Evolutionary conservation across 1,284 basidiomycete species (phyloP), one percentile per base, ranked within the genome.

Genomic region (Ustilago xerochloae): DNA sequence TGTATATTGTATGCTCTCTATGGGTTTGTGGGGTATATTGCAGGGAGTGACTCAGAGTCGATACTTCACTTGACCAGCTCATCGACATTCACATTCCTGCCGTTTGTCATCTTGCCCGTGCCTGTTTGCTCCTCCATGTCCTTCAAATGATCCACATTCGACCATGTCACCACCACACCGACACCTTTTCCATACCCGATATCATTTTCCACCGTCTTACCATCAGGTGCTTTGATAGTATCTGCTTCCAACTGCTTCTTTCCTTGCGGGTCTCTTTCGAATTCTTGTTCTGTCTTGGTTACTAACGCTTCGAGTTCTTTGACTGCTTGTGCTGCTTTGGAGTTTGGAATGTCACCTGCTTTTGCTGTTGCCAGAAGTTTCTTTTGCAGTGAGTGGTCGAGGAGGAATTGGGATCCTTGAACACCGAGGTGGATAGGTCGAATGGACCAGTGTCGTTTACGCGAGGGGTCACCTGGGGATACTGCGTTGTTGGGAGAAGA

Each of bases 1-100:
- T 45, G 48, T 58, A 58, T 28, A 50, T 41, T 56, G 33, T 53
- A 43, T 43, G 35, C 20, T n/a, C 6, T 26, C 26, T 12, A 36
- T 6, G 7, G 15, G 20, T 48, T 24, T 48, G 12, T 39, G 22
- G 48, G 49, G 33, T 36, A 36, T 36, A 36, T 28, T 18, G 49
- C 32, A 7, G 18, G 3, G 15, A 22, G n/a, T 24, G 26, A 16
- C 12, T 33, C 18, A 49, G 18, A 28, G 32, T 6, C 6, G 15
- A 15, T 6, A 9, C 16, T 47, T 57, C 63, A 73, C 26, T 68
- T 67, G 53, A 75, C 67, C 16, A 75, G 53, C 20, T 75, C 67
- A 50, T 75, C 72, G 8, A 75, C 72, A 30, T 75, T 75, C 53
- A 71, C 59, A 15, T 67, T 71, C 6, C 56, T 39, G 26, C 43